Percentiles rank a stretch among this genome's conserved stretches.
Evolutionary conservation across 2,329 filamentous ascomycete species (phyloP).

Genomic region (Sarocladium strictum): DNA sequence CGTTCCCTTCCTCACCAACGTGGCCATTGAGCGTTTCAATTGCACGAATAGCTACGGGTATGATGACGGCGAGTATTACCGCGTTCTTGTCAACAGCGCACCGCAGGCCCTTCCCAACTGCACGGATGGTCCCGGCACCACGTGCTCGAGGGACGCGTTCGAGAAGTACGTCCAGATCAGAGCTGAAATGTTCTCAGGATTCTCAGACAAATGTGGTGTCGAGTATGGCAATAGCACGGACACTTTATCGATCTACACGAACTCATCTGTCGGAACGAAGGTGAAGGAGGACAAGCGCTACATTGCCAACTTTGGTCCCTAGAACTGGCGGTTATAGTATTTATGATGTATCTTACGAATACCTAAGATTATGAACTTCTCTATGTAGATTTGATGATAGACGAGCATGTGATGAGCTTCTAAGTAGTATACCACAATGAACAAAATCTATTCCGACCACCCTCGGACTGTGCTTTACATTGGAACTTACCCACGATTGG

Average conservation of each 20-base stretch:
- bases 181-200: slow-evolving; percentile 31
- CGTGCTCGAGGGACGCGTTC: slow-evolving; percentile 34
- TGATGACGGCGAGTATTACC: slow-evolving; percentile 43
- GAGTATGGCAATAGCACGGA: slow-evolving; percentile 29
- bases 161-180: slow-evolving; percentile 31
- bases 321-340: neutral
- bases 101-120: slow-evolving; percentile 36
- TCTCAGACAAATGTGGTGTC: slow-evolving; percentile 32
- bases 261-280: neutral
- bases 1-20: slow-evolving; percentile 59
- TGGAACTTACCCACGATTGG: neutral
- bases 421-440: too few species aligned
- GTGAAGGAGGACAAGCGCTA: neutral
- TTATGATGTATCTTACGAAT: too few species aligned
- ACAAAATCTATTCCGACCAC: too few species aligned
- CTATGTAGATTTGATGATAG: too few species aligned
- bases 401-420: too few species aligned
- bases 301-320: neutral
- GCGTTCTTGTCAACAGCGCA: slow-evolving; percentile 37
- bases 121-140: slow-evolving; percentile 36
- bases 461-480: too few species aligned
- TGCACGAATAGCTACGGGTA: slow-evolving; percentile 53
- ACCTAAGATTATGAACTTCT: too few species aligned
- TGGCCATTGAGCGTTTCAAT: slow-evolving; percentile 59
- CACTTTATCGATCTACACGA: slow-evolving; percentile 25